phyloP scores from a whole-genome alignment of 2,329 filamentous ascomycete genomes.

The Penicillium psychrosexuale region DNA sequence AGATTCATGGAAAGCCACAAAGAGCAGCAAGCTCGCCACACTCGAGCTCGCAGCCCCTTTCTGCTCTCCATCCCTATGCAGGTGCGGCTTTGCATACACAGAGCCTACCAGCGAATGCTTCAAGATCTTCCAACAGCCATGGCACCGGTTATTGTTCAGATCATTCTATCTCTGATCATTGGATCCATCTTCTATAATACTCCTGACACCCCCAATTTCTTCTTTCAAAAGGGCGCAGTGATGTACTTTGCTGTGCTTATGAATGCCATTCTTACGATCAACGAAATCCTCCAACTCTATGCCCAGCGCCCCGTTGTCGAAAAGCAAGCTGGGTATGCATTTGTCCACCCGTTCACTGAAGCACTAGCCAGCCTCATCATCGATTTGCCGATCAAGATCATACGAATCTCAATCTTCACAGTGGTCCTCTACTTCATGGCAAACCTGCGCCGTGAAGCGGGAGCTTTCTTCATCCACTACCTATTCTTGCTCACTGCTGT shows the following conservation, averaged over 20 bases:
- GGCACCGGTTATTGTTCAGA: constrained; percentile 62
- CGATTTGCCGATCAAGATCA: constrained; percentile 69
- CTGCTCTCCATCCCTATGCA: constrained; percentile 74
- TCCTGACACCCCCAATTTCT: constrained; percentile 59
- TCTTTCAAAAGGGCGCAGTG: constrained; percentile 71
- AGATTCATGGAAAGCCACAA: constrained; percentile 35
- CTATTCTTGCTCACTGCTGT: constrained; percentile 30
- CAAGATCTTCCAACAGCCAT: constrained; percentile 72
- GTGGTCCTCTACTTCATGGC: constrained; percentile 81
- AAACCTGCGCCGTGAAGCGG: constrained; percentile 68
- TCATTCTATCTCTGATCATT: constrained; percentile 71
- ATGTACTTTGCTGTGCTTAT: constrained; percentile 83
- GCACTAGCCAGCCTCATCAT: constrained; percentile 17
- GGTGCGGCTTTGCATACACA: constrained; percentile 71
- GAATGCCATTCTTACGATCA: constrained; percentile 66
- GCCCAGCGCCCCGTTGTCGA: constrained; percentile 27
- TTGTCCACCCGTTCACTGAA: constrained; percentile 28
- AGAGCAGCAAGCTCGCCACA: constrained; percentile 37
- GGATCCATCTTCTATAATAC: constrained; percentile 78
- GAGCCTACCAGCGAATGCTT: constrained; percentile 69
- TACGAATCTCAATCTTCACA: constrained; percentile 71
- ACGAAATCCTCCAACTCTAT: constrained; percentile 43
- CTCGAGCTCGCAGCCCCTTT: constrained; percentile 59
- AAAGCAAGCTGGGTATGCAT: constrained; percentile 31
- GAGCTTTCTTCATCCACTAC: constrained; percentile 81